Conservation (phyloP, 192 early-diverging fungal species). For the Mortierella antarctica region DNA sequence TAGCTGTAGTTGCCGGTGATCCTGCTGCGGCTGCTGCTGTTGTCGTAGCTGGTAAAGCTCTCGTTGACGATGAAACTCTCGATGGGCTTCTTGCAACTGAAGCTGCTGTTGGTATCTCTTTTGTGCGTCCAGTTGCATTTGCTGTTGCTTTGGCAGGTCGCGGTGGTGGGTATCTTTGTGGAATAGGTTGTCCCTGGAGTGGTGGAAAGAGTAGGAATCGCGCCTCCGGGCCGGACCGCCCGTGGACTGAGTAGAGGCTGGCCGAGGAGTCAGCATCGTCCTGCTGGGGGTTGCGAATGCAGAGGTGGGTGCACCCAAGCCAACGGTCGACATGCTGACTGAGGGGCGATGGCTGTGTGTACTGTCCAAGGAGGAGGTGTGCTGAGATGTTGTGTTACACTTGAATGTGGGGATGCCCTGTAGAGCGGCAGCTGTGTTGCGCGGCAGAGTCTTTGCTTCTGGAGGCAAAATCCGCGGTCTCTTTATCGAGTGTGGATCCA, state of each 20-base stretch:
- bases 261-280: constrained; percentile 1
- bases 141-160: constrained; percentile 20
- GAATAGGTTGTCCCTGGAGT: constrained; percentile 29
- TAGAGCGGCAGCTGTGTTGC: neutral
- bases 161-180: constrained; percentile 31
- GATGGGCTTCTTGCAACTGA: constrained; percentile 24
- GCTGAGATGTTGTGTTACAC: neutral
- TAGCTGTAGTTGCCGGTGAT: neutral
- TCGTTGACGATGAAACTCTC: constrained; percentile 42
- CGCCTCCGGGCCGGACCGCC: neutral
- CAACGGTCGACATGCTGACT: constrained; percentile 11
- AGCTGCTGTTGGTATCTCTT: constrained; percentile 20
- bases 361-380: neutral
- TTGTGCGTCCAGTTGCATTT: constrained; percentile 15
- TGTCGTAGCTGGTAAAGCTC: constrained; percentile 20
- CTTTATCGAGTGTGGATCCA: constrained; percentile 41
- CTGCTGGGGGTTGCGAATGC: constrained; percentile 5
- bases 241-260: neutral
- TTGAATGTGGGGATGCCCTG: neutral
- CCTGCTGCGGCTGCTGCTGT: constrained; percentile 21
- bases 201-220: constrained; percentile 11
- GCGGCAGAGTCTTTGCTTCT: constrained; percentile 1
- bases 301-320: constrained; percentile 12
- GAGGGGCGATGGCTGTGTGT: neutral
- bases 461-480: constrained; percentile 43